A percentile compares a stretch with the other conserved stretches of the same genome.
Evolutionary conservation across 2,329 filamentous ascomycete genomes (phyloP).

Genomic region (Ophiosphaerella korrae): DNA sequence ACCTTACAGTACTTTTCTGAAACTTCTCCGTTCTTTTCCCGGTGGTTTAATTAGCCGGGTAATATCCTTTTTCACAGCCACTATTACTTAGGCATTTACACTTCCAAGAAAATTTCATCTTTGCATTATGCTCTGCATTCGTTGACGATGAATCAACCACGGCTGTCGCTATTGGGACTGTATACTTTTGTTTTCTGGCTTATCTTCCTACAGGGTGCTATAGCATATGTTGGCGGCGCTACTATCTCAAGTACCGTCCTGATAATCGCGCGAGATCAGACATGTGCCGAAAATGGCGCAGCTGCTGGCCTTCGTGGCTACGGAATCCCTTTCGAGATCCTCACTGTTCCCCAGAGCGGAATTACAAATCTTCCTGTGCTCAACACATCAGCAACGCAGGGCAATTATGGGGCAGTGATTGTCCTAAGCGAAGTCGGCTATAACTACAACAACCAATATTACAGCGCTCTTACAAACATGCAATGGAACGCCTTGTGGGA

Average conservation of each 20-base stretch:
- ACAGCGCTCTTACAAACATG: constrained; percentile 59
- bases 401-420: constrained; percentile 66
- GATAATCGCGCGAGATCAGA: constrained; percentile 60
- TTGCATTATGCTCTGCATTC: too few relatives aligned
- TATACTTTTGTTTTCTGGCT: too few relatives aligned
- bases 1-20: too few relatives aligned
- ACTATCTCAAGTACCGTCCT: constrained; percentile 56
- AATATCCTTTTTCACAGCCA: too few relatives aligned
- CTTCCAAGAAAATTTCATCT: too few relatives aligned
- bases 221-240: constrained; percentile 30
- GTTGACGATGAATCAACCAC: too few relatives aligned
- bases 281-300: constrained; percentile 56
- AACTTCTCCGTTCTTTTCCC: too few relatives aligned
- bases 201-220: constrained; percentile 17
- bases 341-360: constrained; percentile 61
- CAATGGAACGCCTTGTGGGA: constrained; percentile 63
- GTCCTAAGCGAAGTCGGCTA: constrained; percentile 61
- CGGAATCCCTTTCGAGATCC: constrained; percentile 63
- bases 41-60: too few relatives aligned
- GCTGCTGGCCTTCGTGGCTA: constrained; percentile 64
- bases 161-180: too few relatives aligned
- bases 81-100: too few relatives aligned
- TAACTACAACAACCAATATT: constrained; percentile 56
- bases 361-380: constrained; percentile 56
- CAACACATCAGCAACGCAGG: constrained; percentile 54